Base-by-base conservation (phyloP, 805 yeast genomes). In the Wickerhamomyces chaumierensis region DNA sequence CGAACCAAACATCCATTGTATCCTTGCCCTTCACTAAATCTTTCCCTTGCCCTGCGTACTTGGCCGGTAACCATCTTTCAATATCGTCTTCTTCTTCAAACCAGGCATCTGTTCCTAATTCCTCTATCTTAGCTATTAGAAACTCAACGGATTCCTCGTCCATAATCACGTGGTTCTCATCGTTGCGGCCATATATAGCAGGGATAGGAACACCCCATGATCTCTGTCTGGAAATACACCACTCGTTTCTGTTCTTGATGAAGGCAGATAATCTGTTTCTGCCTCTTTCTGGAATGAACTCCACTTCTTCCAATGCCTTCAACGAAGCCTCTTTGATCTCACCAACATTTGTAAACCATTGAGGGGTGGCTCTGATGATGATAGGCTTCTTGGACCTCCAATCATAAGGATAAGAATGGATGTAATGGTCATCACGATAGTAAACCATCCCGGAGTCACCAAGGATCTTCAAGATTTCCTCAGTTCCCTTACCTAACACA, bases 1-100 rank as follows among this genome's bases (percentile, higher is more conserved):
- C 99, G 62, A 92, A 90, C 99, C 99, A 92, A 16, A 92, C 98
- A 60, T 92, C 99, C 87, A 92, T 82, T 0, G 98, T 92, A 49
- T 92, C 98, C 34, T 66, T 71, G 1, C 95, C 90, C 50, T 84
- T 81, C 18, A 53, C 51, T 45, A 68, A 81, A 2, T 63, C 48
- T 3, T 49, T 39, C 0, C 76, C 79, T 21, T 62, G 51, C 15
- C 49, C 56, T 19, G 64, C 57, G 39, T 64, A 62, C 2, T 58
- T 48, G 3, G 63, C 65, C 0, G 96, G 96, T 14, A 92, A 56
- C 96, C 96, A 92, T 43, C 74, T 67, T 16, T 60, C 58, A 5
- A 60, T 44, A 34, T 79, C 62, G 35, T 73, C 71, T 38, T 72
- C 75, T 2, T 54, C 58, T 3, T 57, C 68, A 60, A 90, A 90